A percentile compares a stretch with the other conserved stretches of the same genome.
Evolutionary conservation across 139 green algal genomes (phyloP).

Genomic region (Asterochloris sp.): DNA sequence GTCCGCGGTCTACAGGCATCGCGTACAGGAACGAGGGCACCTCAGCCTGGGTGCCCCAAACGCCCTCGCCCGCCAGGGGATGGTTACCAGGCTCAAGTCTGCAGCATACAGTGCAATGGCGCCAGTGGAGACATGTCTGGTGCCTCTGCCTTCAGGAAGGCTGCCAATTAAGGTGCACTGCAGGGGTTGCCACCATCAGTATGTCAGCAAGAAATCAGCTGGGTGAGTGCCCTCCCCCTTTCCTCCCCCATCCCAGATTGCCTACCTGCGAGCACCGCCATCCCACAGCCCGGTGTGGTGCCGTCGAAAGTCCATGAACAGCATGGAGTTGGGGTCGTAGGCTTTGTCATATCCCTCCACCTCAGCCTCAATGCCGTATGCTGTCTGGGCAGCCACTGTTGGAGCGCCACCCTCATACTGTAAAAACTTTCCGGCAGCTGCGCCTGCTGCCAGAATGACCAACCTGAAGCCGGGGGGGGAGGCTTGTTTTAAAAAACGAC

Average conservation of each 20-base stretch:
- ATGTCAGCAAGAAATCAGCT: too few relatives aligned
- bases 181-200: too few relatives aligned
- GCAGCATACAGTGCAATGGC: not conserved
- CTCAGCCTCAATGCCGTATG: slow-evolving; percentile 84
- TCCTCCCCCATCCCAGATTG: not conserved
- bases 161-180: too few relatives aligned
- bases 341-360: slow-evolving; percentile 65
- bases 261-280: slow-evolving; percentile 34
- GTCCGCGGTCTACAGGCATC: slow-evolving; percentile 59
- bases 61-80: slow-evolving; percentile 59
- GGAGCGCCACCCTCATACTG: slow-evolving; percentile 74
- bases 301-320: slow-evolving; percentile 89
- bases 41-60: slow-evolving; percentile 65
- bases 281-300: slow-evolving; percentile 77
- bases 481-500: too few relatives aligned
- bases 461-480: slow-evolving; percentile 40
- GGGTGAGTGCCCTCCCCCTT: not conserved
- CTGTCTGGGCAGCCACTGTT: slow-evolving; percentile 82
- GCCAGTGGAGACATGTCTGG: too few relatives aligned
- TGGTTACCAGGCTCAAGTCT: slow-evolving; percentile 43
- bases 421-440: slow-evolving; percentile 79
- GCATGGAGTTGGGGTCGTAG: slow-evolving; percentile 62
- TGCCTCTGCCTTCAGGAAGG: too few relatives aligned
- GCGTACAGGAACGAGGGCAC: slow-evolving; percentile 81
- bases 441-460: slow-evolving; percentile 79